phyloP scores from a whole-genome alignment of 164 flowering plant genomes.

The Cinnamomum micranthum region DNA sequence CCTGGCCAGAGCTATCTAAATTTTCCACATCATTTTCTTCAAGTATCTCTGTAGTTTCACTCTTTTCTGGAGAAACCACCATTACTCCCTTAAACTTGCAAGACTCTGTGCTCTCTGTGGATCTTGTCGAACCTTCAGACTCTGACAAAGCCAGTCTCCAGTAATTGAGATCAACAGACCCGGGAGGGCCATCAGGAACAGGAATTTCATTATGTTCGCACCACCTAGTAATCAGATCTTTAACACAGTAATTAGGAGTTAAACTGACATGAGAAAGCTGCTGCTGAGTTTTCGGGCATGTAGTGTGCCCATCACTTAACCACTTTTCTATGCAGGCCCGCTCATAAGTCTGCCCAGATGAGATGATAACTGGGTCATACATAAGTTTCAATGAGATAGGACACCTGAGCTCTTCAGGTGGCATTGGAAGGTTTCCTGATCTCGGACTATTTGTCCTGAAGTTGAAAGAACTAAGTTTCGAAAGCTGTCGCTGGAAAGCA shows the following conservation, averaged over 20 bases:
- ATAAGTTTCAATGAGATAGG: slow-evolving; percentile 96
- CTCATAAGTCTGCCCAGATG: slow-evolving; percentile 97
- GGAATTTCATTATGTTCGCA: slow-evolving; percentile 83
- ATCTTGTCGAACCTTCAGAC: slow-evolving; percentile 53
- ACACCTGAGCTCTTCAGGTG: slow-evolving; percentile 94
- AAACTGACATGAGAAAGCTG: slow-evolving; percentile 68
- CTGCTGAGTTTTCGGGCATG: slow-evolving; percentile 95
- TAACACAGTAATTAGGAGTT: slow-evolving; percentile 97
- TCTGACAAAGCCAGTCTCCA: slow-evolving; percentile 86
- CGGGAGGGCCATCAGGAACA: slow-evolving; percentile 80
- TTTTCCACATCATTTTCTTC: slow-evolving; percentile 34
- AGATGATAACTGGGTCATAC: slow-evolving; percentile 92
- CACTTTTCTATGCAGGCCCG: slow-evolving; percentile 94
- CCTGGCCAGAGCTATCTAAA: slow-evolving; percentile 27
- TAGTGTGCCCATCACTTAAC: slow-evolving; percentile 89
- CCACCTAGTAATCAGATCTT: slow-evolving; percentile 91
- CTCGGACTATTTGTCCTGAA: slow-evolving; percentile 48
- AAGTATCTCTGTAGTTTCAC: slow-evolving; percentile 43
- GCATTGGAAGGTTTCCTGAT: slow-evolving; percentile 62
- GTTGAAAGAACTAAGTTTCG: slow-evolving; percentile 76
- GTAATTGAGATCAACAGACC: slow-evolving; percentile 86
- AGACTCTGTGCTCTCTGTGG: slow-evolving; percentile 41
- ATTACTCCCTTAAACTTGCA: slow-evolving; percentile 65
- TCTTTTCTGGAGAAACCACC: slow-evolving; percentile 69
- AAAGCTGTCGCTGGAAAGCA: slow-evolving; percentile 71